Evolutionary conservation across 768 basidiomycete species (phyloP).

Genomic region (Suillus americanus): DNA sequence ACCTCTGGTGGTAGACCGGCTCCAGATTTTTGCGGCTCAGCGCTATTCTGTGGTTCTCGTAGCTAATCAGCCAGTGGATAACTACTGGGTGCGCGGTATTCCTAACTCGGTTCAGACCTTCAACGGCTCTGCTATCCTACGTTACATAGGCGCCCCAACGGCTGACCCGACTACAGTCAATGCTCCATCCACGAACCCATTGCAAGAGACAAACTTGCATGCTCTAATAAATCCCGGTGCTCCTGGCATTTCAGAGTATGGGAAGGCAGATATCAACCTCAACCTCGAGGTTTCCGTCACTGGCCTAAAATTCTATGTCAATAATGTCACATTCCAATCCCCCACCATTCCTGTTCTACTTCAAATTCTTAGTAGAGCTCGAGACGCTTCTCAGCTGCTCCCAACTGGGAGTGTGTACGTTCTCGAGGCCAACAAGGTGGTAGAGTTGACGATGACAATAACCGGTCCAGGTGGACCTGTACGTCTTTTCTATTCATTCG

Average conservation of each 20-base stretch:
- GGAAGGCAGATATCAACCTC: slow-evolving; percentile 41
- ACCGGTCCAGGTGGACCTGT: slow-evolving; percentile 9
- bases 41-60: slow-evolving; percentile 31
- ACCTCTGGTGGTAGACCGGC: slow-evolving; percentile 40
- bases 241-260: slow-evolving; percentile 37
- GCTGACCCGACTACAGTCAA: slow-evolving; percentile 40
- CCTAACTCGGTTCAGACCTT: slow-evolving; percentile 26
- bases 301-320: slow-evolving; percentile 13
- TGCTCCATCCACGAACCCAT: slow-evolving; percentile 20
- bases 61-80: slow-evolving; percentile 33
- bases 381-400: slow-evolving; percentile 25
- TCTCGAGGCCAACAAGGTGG: slow-evolving; percentile 26
- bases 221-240: slow-evolving; percentile 27
- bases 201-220: slow-evolving; percentile 32
- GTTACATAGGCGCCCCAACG: slow-evolving; percentile 42
- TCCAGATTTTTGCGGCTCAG: slow-evolving; percentile 38
- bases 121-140: slow-evolving; percentile 52
- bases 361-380: slow-evolving; percentile 42
- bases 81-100: slow-evolving; percentile 51
- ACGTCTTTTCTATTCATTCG: neutral
- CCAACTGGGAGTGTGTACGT: slow-evolving; percentile 25
- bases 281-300: slow-evolving; percentile 15
- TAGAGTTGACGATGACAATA: slow-evolving; percentile 18
- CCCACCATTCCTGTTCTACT: slow-evolving; percentile 43
- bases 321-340: slow-evolving; percentile 12